A percentile compares a stretch with the other conserved stretches of the same genome.
Evolutionary conservation across 148 eudicot species (phyloP).

Genomic region (Vaccinium myrtillus): DNA sequence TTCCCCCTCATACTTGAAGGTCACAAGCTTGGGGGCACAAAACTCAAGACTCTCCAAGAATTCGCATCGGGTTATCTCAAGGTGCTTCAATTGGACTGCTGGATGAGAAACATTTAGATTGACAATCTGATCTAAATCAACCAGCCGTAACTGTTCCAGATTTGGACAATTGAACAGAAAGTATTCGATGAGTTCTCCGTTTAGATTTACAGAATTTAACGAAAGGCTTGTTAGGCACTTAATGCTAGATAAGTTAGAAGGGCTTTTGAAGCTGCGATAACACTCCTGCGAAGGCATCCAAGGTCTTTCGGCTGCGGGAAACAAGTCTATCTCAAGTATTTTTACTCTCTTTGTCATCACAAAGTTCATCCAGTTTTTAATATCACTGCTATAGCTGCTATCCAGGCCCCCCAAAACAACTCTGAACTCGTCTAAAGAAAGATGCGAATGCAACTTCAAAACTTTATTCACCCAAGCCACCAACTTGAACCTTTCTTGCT

Average conservation of each 20-base stretch:
- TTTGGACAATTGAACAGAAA: not conserved
- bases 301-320: accelerated
- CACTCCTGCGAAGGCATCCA: not conserved
- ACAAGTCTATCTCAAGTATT: not conserved
- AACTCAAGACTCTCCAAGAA: not conserved
- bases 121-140: not conserved
- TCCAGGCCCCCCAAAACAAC: not conserved
- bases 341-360: not conserved
- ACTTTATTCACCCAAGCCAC: constrained; percentile 6
- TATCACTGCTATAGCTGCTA: not conserved
- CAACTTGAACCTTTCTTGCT: not conserved
- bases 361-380: not conserved
- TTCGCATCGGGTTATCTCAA: not conserved
- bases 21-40: not conserved
- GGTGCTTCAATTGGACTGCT: not conserved
- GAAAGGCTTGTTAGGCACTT: not conserved
- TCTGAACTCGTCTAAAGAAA: not conserved
- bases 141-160: not conserved
- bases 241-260: not conserved
- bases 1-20: not conserved
- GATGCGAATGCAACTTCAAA: not conserved
- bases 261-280: not conserved
- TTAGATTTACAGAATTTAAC: not conserved
- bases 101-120: not conserved
- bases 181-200: not conserved